A percentile compares a stretch with the other conserved stretches of the same genome.
Conservation (phyloP, 495 filamentous ascomycete species). For the Lophiotrema nucula region DNA sequence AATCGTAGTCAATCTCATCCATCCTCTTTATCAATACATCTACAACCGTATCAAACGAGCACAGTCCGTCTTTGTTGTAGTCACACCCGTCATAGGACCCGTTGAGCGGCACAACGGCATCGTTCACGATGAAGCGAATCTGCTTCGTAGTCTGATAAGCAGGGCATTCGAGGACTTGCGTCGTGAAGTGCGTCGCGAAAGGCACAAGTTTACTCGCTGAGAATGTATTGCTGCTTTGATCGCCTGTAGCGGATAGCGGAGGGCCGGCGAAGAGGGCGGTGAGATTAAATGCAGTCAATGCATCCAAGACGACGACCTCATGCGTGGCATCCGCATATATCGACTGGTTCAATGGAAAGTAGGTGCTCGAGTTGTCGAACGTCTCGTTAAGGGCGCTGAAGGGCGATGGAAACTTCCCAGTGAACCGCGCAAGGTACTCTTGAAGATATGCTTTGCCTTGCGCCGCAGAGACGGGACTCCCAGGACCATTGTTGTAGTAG, state of each 20-base stretch:
- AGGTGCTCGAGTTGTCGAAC: slow-evolving; percentile 1
- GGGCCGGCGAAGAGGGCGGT: slow-evolving; percentile 41
- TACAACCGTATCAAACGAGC: slow-evolving; percentile 7
- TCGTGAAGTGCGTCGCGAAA: slow-evolving; percentile 23
- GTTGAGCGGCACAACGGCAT: slow-evolving; percentile 3
- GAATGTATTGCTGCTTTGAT: slow-evolving; percentile 38
- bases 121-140: slow-evolving; percentile 15
- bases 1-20: slow-evolving; percentile 9
- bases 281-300: slow-evolving; percentile 43
- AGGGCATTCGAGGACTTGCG: slow-evolving; percentile 7
- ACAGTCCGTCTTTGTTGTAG: slow-evolving; percentile 1
- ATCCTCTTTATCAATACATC: slow-evolving; percentile 2
- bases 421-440: slow-evolving; percentile 24
- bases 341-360: slow-evolving; percentile 28
- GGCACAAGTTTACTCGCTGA: slow-evolving; percentile 37
- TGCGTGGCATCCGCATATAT: slow-evolving; percentile 44
- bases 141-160: slow-evolving; percentile 6
- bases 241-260: slow-evolving; percentile 32
- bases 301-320: slow-evolving; percentile 41
- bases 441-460: slow-evolving; percentile 22
- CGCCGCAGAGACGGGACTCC: slow-evolving; percentile 20
- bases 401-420: slow-evolving; percentile 1
- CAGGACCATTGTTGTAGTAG: slow-evolving; percentile 44
- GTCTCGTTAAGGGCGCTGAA: slow-evolving; percentile 27
- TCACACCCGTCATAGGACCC: background rate